Conservation (phyloP, 305 asterid genomes). For the Fraxinus latifolia region DNA sequence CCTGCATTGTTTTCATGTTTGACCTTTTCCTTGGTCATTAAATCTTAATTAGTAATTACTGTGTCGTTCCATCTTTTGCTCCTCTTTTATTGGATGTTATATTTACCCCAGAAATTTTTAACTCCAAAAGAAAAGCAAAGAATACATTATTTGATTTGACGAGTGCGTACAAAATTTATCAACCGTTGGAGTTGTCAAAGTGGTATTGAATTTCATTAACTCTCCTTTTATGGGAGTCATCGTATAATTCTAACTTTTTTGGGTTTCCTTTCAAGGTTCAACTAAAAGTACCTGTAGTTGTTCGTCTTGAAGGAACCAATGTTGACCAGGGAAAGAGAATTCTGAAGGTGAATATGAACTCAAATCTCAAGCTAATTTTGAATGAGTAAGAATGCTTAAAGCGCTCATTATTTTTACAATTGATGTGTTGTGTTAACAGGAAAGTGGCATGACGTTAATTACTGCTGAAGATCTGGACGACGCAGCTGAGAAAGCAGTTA, state of each 20-base stretch:
- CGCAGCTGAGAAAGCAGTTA: conserved; percentile 97
- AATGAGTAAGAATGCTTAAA: background rate
- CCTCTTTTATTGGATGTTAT: background rate
- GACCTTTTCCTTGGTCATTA: background rate
- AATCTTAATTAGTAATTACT: background rate
- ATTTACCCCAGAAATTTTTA: background rate
- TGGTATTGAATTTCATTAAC: background rate
- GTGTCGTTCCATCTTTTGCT: background rate
- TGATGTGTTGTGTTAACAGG: conserved; percentile 41
- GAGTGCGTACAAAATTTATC: background rate
- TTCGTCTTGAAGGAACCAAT: conserved; percentile 98
- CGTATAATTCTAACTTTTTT: conserved; percentile 21
- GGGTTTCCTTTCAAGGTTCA: conserved; percentile 53
- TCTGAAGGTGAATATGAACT: conserved; percentile 61
- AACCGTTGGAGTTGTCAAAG: background rate
- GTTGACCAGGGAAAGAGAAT: conserved; percentile 98
- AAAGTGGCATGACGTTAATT: conserved; percentile 86
- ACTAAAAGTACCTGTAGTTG: conserved; percentile 91
- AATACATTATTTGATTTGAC: background rate
- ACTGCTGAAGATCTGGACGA: conserved; percentile 98
- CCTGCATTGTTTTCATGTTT: background rate
- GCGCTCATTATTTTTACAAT: background rate
- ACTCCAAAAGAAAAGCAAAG: background rate
- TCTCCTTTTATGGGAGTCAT: background rate
- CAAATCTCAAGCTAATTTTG: background rate